Evolutionary conservation across 73 alveolate species (phyloP), one percentile per base, ranked within the genome.

Genomic region (Blepharisma stoltei): DNA sequence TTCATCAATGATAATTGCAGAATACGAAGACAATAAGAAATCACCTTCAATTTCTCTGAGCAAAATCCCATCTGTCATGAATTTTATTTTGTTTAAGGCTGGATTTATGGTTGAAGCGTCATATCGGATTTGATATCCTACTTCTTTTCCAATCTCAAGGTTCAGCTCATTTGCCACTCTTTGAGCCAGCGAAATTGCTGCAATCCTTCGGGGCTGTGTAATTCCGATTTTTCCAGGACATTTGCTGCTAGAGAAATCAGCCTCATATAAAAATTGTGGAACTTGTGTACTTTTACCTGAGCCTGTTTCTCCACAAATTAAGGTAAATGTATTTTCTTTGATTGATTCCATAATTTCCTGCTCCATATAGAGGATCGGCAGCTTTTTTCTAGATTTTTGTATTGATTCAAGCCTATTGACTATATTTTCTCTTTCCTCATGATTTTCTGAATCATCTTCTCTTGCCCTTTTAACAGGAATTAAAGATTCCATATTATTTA

Each of bases 121-220:
- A 71, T 92, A 95, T 83, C 98, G 90, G 50, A 96, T 93, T 88
- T 96, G 93, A 86, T 96, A 96, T 23, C 98, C 98, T 1, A 96
- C 93, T 87, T 84, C 94, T 70, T 92, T 83, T 7, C 99, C 99
- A 53, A 88, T 70, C 7, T 71, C 75, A n/a, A 83, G 76, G 32
- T 85, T 89, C 87, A 89, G 71, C 83, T 96, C 99, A 21, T 96
- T 97, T 7, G 96, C 69, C 32, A 96, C 94, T 70, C 99, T 88
- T 81, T 93, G 53, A 38, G 99, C 94, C 66, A 96, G 80, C 7
- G 97, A 65, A 27, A 96, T 94, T 21, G 99, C 99, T 0, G 99
- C 99, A 6, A 96, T 95, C 81, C 99, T 89, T 81, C 99, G 86
- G 14, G 99, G 99, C 80, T 96, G 94, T n/a, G 99, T 96, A 7